These are phyloP conservation scores for Combretum micranthum DNA, from an alignment of 345 rosid genomes.

Conservation along the genomic window DNA sequence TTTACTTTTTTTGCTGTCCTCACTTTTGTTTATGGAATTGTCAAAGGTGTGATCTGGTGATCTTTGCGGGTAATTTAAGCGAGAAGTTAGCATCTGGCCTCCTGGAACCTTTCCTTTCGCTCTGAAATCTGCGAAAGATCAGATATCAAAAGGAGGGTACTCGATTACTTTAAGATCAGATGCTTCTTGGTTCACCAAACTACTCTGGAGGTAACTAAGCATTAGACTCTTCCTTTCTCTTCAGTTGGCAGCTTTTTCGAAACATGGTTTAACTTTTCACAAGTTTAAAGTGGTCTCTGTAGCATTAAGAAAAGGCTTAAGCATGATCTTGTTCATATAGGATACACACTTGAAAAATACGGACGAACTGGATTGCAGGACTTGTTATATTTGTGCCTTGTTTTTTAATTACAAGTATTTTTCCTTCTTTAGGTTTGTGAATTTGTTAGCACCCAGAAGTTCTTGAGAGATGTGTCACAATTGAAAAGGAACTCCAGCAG, in stretches of 20 bases:
- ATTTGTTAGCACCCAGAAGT: conserved; percentile 95
- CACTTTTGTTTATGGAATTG: not conserved
- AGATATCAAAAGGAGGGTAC: conserved; percentile 88
- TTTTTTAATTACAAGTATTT: not conserved
- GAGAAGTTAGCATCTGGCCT: conserved; percentile 91
- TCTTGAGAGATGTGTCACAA: conserved; percentile 88
- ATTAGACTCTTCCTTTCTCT: not conserved
- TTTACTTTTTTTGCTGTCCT: not conserved
- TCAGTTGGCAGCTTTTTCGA: not conserved
- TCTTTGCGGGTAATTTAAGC: conserved; percentile 54
- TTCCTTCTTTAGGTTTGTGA: conserved; percentile 56
- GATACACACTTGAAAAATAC: no score
- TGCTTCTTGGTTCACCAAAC: conserved; percentile 85
- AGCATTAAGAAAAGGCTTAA: no score
- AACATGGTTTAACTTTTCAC: no score
- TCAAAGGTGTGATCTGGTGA: conserved; percentile 85
- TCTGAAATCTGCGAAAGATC: conserved; percentile 72
- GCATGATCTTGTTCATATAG: no score
- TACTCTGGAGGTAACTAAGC: conserved; percentile 53
- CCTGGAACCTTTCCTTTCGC: conserved; percentile 74
- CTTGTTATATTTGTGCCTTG: not conserved
- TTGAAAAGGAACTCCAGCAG: conserved; percentile 79
- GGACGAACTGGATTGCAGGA: no score
- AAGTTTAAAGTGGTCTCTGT: no score
- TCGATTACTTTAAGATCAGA: conserved; percentile 63